Evolutionary conservation across 2,329 filamentous ascomycete genomes (phyloP).

Genomic region (Akanthomyces uredinophilus): DNA sequence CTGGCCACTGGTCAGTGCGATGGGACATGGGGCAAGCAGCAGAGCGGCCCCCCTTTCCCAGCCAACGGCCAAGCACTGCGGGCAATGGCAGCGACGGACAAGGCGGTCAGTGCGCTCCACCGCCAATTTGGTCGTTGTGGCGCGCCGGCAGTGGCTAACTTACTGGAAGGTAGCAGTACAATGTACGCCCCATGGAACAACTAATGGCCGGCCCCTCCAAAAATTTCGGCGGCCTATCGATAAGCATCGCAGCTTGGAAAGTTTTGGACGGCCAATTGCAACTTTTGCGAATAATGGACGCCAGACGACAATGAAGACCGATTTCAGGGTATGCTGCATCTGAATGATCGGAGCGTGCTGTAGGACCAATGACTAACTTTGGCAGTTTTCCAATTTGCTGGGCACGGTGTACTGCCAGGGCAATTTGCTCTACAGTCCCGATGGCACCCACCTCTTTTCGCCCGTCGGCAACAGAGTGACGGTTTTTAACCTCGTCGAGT

Average conservation of each 20-base stretch:
- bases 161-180: too few relatives aligned
- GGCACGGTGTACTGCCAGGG: constrained; percentile 98
- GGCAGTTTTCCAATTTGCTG: constrained; percentile 94
- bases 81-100: not conserved
- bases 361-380: not conserved
- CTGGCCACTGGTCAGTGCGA: constrained; percentile 17
- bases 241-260: constrained; percentile 26
- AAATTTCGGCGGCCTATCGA: constrained; percentile 30
- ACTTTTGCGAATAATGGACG: constrained; percentile 29
- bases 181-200: constrained; percentile 29
- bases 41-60: constrained; percentile 16
- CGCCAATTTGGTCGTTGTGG: not conserved
- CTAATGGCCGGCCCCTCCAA: constrained; percentile 27
- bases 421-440: constrained; percentile 92
- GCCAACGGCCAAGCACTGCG: constrained; percentile 12
- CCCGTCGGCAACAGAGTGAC: constrained; percentile 95
- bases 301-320: constrained; percentile 82
- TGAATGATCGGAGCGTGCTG: too few relatives aligned
- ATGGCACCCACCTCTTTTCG: constrained; percentile 92
- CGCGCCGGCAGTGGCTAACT: constrained; percentile 15
- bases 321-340: constrained; percentile 75
- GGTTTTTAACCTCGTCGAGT: constrained; percentile 96
- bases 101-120: constrained; percentile 20
- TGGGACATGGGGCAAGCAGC: constrained; percentile 14
- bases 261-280: constrained; percentile 23